phyloP scores from a whole-genome alignment of 1,284 basidiomycete species.

The Fomitopsis schrenkii region DNA sequence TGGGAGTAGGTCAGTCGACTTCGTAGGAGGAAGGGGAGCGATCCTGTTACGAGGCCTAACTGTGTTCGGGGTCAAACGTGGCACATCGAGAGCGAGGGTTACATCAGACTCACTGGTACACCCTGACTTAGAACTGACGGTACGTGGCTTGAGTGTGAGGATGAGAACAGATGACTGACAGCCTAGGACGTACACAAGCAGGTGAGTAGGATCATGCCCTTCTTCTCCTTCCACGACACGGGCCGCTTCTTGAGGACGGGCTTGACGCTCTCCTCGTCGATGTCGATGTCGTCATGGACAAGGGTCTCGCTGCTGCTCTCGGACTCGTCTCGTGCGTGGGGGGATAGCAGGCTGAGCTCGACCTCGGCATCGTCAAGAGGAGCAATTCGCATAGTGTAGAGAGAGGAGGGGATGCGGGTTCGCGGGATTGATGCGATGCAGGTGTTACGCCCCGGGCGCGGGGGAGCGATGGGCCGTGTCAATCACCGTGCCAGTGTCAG shows the following conservation, averaged over 20 bases:
- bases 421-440: neutral
- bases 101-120: neutral
- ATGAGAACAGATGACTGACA: neutral
- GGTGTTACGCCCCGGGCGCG: neutral
- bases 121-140: neutral
- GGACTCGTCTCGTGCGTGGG: neutral
- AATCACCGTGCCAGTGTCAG: no score
- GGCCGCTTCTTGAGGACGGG: neutral
- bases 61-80: neutral
- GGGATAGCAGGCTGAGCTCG: conserved; percentile 1
- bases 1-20: neutral
- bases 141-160: neutral
- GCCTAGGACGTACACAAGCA: neutral
- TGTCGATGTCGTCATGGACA: neutral
- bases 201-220: neutral
- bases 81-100: neutral
- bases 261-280: conserved; percentile 1
- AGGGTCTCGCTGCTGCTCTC: conserved; percentile 1
- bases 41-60: conserved; percentile 1
- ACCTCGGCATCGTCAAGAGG: conserved; percentile 1
- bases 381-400: neutral
- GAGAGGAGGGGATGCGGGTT: neutral
- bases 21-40: neutral
- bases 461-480: neutral
- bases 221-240: neutral